Base-by-base conservation (phyloP, 2,329 filamentous ascomycete genomes). In the Penicillium sp. region DNA sequence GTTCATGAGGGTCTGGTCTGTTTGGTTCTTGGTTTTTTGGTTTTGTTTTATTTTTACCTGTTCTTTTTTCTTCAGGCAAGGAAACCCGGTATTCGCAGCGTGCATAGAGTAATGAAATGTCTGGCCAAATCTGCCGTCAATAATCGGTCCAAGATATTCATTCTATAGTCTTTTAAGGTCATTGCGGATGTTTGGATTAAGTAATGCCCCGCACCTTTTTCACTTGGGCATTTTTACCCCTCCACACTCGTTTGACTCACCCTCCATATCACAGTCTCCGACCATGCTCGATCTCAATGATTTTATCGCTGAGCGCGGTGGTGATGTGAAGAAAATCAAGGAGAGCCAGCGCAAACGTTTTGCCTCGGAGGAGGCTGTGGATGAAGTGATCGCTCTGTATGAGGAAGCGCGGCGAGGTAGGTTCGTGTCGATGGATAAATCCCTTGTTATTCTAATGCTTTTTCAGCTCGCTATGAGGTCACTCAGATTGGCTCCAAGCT, bases 291-390 rank as follows among this genome's bases (percentile, higher is more conserved):
- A 89, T 70, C 74, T 87, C 39, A 74, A 77, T 53, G 84, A 89
- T 61, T 87, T 90, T 62, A 82, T 90, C 58, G 68, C 77, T 61
- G 87, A 95, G 67, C 84, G 88, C 55, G 92, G 90, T 51, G 92
- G 92, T 54, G 80, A 96, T 69, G 86, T 88, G 11, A 84, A 94
- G 61, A 82, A 81, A 70, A 92, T 98, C 67, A 84, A 85, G 65
- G 87, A 95, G 66, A 92, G 84, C 49, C 92, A 98, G 69, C 79
- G 84, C 54, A 81, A 80, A 60, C 82, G 92, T 54, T 77, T 80
- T 71, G 89, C 86, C 32, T 75, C 81, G 10, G 85, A 88, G 57
- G 84, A 87, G 60, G 73, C 83, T 32, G 90, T 98, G 16, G 90
- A 98, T 70, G 84, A 94, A 69, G 80, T 96, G 44, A 92, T 95